Conservation (phyloP, 495 filamentous ascomycete genomes). For the Staphylotrichum tortipilum region DNA sequence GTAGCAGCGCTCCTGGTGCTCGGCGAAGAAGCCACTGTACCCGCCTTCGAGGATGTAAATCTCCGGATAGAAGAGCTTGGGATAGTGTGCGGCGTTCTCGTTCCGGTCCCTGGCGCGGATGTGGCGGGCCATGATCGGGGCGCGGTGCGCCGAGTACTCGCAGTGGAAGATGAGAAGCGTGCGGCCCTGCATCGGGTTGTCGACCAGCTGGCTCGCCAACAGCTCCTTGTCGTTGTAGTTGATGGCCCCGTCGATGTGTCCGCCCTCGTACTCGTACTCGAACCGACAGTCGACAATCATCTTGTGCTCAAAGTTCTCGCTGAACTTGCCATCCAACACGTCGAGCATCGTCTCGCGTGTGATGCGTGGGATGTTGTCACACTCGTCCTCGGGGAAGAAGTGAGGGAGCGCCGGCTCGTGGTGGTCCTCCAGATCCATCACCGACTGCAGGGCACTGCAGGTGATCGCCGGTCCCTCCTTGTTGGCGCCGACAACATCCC, state of each 20-base stretch:
- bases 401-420: constrained; percentile 72
- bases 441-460: constrained; percentile 50
- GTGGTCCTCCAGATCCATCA: constrained; percentile 63
- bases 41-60: constrained; percentile 95
- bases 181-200: constrained; percentile 49
- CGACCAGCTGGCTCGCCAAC: constrained; percentile 70
- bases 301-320: constrained; percentile 61
- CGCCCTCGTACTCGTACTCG: constrained; percentile 96
- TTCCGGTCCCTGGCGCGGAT: constrained; percentile 80
- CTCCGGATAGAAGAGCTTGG: constrained; percentile 83
- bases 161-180: constrained; percentile 90
- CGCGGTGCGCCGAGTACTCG: constrained; percentile 95
- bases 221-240: constrained; percentile 95
- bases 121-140: constrained; percentile 90
- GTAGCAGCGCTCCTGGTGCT: constrained; percentile 69
- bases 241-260: constrained; percentile 84
- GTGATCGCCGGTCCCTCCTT: constrained; percentile 45
- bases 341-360: constrained; percentile 66
- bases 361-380: constrained; percentile 81
- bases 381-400: constrained; percentile 71
- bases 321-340: constrained; percentile 80
- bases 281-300: constrained; percentile 94
- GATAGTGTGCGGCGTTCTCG: constrained; percentile 74
- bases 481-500: constrained; percentile 68
- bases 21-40: constrained; percentile 82